phyloP scores from a whole-genome alignment of 306 rosid genomes.

The Senna siamea region DNA sequence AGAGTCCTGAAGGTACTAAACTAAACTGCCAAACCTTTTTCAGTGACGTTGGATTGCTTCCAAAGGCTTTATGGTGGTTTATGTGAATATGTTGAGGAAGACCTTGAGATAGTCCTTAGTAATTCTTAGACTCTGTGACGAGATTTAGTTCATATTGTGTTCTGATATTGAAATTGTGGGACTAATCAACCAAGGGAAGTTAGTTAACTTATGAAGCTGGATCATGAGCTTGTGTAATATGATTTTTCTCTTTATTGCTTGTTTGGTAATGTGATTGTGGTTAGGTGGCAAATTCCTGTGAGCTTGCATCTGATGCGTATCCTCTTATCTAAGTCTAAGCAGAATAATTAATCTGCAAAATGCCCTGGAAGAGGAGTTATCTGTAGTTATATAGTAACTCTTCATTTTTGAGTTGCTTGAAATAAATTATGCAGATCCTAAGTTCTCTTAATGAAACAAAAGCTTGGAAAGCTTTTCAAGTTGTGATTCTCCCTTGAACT shows the following conservation, averaged over 20 bases:
- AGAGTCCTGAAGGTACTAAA: constrained; percentile 35
- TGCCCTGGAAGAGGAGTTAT: constrained; percentile 20
- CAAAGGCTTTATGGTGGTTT: constrained; percentile 25
- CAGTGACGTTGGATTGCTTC: constrained; percentile 49
- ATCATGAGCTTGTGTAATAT: constrained; percentile 45
- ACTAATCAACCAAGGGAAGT: constrained; percentile 38
- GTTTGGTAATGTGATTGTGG: constrained; percentile 40
- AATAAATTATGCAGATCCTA: constrained; percentile 38
- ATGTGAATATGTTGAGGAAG: constrained; percentile 59
- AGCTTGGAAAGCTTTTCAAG: constrained; percentile 23
- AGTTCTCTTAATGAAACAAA: constrained; percentile 31
- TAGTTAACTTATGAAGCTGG: constrained; percentile 35
- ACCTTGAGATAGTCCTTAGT: constrained; percentile 51
- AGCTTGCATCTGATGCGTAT: constrained; percentile 25
- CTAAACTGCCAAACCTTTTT: constrained; percentile 30
- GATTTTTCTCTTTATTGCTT: constrained; percentile 48
- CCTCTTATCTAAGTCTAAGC: constrained; percentile 8
- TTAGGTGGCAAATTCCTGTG: constrained; percentile 38
- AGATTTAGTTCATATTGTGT: constrained; percentile 46
- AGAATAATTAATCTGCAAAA: constrained; percentile 19
- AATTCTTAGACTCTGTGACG: constrained; percentile 47
- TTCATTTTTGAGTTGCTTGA: constrained; percentile 37
- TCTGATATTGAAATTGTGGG: constrained; percentile 42
- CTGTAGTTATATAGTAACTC: neutral
- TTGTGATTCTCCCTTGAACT: neutral